Evolutionary conservation across 2,329 filamentous ascomycete genomes (phyloP).

Genomic region (Coniochaeta sp.): DNA sequence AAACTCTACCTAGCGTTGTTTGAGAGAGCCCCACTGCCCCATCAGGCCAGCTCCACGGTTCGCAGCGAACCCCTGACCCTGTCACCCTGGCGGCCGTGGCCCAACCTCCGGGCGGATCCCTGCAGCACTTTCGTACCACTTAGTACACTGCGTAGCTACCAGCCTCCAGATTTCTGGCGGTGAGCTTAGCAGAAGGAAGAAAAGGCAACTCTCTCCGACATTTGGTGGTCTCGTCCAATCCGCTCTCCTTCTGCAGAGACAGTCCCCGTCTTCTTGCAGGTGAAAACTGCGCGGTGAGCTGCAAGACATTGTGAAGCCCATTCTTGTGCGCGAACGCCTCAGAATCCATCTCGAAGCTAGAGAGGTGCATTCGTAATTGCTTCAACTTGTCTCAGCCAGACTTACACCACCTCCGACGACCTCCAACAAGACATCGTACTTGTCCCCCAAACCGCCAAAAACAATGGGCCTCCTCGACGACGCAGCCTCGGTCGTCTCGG

Average conservation of each 20-base stretch:
- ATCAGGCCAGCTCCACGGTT: not conserved
- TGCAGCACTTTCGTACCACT: not conserved
- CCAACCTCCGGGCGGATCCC: not conserved
- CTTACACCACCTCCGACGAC: not conserved
- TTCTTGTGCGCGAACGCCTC: not conserved
- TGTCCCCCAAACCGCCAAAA: not conserved
- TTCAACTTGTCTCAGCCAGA: not conserved
- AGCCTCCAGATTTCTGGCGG: not conserved
- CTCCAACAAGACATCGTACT: not conserved
- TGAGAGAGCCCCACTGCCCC: not conserved
- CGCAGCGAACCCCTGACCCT: not conserved
- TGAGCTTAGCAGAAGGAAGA: not conserved
- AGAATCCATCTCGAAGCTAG: not conserved
- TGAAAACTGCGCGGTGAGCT: not conserved
- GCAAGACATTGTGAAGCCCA: not conserved
- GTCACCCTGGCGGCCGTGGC: not conserved
- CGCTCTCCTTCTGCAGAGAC: not conserved
- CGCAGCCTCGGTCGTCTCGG: constrained; percentile 19
- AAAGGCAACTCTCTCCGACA: not conserved
- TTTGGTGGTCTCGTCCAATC: not conserved
- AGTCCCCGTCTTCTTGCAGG: not conserved
- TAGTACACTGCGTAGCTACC: no score
- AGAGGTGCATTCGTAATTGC: not conserved
- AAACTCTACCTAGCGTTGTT: not conserved
- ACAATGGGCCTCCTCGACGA: constrained; percentile 27